Base-by-base conservation (phyloP, 495 filamentous ascomycete genomes). In the Neurospora tetrasperma region DNA sequence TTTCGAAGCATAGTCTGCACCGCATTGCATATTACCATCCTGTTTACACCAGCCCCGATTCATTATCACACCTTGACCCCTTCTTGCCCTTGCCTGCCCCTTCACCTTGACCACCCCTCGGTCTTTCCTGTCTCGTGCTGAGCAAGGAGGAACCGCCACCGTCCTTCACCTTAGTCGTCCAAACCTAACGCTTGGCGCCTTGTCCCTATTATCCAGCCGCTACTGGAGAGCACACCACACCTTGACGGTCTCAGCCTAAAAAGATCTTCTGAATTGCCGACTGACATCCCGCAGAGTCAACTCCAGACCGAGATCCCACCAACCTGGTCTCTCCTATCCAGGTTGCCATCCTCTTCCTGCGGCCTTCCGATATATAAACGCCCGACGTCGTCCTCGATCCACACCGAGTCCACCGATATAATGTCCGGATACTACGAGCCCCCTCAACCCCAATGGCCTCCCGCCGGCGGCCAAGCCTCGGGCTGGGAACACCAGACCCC, bases 381-480 rank as follows among this genome's bases (percentile, higher is more conserved):
- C 73, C 75, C 38, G 42, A 27, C 44, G 43, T 71, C 70, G 31
- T 69, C 70, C 27, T 40, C 43, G 44, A 35, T 71, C 75, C 71
- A 71, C 76, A 72, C 71, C 74, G 74, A 76, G 69, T 71, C 77
- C 46, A 31, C 75, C 48, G 54, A 76, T 77, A 86, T 76, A 79
- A 96, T 96, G 93, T 91, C 93, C 73, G 73, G 72, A 78, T 97
- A 95, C 85, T 97, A 97, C 87, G 93, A 96, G 82, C 88, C 93
- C 76, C 89, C 92, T 80, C 88, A 90, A 80, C 89, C 92, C 79
- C 88, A 90, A 80, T 96, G 92, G 93, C 79, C 85, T 18, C 89
- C 92, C 74, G 81, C 88, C 66, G 87, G 87, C 40, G 87, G 87
- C 16, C 84, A 85, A 73, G 88, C 91, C 66, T 66, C 54, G 12